Percentiles rank a stretch among this genome's conserved stretches.
phyloP scores from a whole-genome alignment of 176 grass and related monocot genomes.

The Oryza glumipatula region DNA sequence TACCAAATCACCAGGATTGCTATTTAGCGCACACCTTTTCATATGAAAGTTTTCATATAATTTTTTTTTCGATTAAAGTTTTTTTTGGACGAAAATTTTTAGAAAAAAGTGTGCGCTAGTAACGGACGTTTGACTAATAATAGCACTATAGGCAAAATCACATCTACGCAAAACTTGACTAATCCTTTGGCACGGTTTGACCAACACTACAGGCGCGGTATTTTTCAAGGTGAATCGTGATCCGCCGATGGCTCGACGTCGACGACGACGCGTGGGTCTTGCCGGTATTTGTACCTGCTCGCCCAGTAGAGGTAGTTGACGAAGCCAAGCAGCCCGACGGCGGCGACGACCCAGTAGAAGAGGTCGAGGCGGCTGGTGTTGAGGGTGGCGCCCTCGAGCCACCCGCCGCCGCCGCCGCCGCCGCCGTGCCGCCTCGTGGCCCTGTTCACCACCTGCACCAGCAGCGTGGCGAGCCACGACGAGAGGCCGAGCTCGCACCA shows the following conservation, averaged over 20 bases:
- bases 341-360: slow-evolving; percentile 66
- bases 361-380: slow-evolving; percentile 65
- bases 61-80: no score
- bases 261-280: slow-evolving; percentile 10
- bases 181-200: no score
- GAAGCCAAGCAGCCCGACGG: slow-evolving; percentile 48
- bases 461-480: slow-evolving; percentile 44
- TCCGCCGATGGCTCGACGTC: background rate
- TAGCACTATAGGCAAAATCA: no score
- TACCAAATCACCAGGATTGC: no score
- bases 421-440: slow-evolving; percentile 19
- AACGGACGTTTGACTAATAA: no score
- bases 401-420: slow-evolving; percentile 30
- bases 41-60: no score
- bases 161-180: no score
- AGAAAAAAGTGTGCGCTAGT: no score
- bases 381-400: slow-evolving; percentile 68
- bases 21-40: no score
- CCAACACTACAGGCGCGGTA: background rate
- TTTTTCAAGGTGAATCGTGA: background rate
- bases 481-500: slow-evolving; percentile 57
- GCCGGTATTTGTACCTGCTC: slow-evolving; percentile 56
- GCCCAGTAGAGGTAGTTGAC: slow-evolving; percentile 67
- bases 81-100: no score
- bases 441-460: slow-evolving; percentile 40